Percentiles rank a stretch among this genome's conserved stretches.
These are phyloP conservation scores for Arthrobotrys iridis DNA, from an alignment of 2,329 filamentous ascomycete genomes.

Conservation along the genomic window DNA sequence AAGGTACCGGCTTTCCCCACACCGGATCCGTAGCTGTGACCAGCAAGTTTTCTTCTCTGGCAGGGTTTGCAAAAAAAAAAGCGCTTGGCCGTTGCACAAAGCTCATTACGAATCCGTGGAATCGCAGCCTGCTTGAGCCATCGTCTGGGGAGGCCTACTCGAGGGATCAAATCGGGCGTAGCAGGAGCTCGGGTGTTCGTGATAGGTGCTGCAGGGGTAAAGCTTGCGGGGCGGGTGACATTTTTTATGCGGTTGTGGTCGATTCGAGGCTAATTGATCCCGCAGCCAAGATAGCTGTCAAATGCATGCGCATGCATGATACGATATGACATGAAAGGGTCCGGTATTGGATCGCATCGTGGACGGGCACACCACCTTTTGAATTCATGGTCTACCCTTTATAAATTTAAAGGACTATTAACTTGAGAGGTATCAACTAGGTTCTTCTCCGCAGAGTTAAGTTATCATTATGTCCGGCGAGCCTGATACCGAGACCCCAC, in stretches of 20 bases:
- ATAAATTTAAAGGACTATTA: too few relatives aligned
- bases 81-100: conserved; percentile 21
- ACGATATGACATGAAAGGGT: not conserved
- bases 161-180: conserved; percentile 8
- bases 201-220: conserved; percentile 8
- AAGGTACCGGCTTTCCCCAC: conserved; percentile 1
- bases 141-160: conserved; percentile 3
- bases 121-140: not conserved
- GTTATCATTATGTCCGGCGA: not conserved
- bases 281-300: not conserved
- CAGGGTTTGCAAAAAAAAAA: not conserved
- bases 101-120: conserved; percentile 1
- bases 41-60: too few relatives aligned
- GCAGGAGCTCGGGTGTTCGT: conserved; percentile 8
- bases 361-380: too few relatives aligned
- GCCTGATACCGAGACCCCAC: not conserved
- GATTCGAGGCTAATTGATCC: too few relatives aligned
- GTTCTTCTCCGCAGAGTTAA: too few relatives aligned
- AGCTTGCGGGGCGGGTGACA: not conserved
- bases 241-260: not conserved
- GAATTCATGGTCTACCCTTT: too few relatives aligned
- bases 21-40: too few relatives aligned
- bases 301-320: not conserved
- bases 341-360: too few relatives aligned
- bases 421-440: too few relatives aligned